A percentile compares a stretch with the other conserved stretches of the same genome.
phyloP scores from a whole-genome alignment of 2,329 filamentous ascomycete genomes.

The Clonostachys sp. region DNA sequence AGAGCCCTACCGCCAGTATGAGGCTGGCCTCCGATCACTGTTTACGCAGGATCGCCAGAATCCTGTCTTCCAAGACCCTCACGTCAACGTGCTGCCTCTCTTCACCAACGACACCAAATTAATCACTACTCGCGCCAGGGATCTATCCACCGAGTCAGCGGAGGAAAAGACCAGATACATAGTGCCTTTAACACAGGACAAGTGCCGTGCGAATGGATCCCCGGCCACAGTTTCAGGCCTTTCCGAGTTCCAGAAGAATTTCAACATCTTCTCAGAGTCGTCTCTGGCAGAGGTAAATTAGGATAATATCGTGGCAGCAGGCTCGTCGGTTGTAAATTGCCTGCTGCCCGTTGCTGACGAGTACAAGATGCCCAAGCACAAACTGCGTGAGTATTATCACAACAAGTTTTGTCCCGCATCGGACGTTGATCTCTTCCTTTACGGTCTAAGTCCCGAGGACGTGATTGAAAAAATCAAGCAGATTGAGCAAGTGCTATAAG shows the following conservation, averaged over 20 bases:
- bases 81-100: constrained; percentile 62
- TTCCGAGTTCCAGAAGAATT: constrained; percentile 72
- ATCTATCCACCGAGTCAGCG: constrained; percentile 50
- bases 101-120: constrained; percentile 52
- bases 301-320: constrained; percentile 77
- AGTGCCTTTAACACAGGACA: constrained; percentile 59
- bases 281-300: constrained; percentile 73
- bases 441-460: constrained; percentile 71
- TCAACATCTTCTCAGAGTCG: constrained; percentile 76
- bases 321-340: constrained; percentile 76
- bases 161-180: constrained; percentile 63
- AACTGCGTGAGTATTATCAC: constrained; percentile 72
- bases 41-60: constrained; percentile 66
- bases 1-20: constrained; percentile 63
- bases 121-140: constrained; percentile 59
- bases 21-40: constrained; percentile 61
- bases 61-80: constrained; percentile 46
- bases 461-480: constrained; percentile 80
- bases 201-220: constrained; percentile 57
- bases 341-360: constrained; percentile 65
- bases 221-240: constrained; percentile 65
- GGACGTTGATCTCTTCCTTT: constrained; percentile 83
- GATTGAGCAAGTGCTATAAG: constrained; percentile 73
- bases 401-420: constrained; percentile 77
- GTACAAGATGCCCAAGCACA: constrained; percentile 57